Percentiles rank a stretch among this genome's conserved stretches.
Evolutionary conservation across 2,329 filamentous ascomycete species (phyloP).

Genomic region (Penicillium verrucosum): DNA sequence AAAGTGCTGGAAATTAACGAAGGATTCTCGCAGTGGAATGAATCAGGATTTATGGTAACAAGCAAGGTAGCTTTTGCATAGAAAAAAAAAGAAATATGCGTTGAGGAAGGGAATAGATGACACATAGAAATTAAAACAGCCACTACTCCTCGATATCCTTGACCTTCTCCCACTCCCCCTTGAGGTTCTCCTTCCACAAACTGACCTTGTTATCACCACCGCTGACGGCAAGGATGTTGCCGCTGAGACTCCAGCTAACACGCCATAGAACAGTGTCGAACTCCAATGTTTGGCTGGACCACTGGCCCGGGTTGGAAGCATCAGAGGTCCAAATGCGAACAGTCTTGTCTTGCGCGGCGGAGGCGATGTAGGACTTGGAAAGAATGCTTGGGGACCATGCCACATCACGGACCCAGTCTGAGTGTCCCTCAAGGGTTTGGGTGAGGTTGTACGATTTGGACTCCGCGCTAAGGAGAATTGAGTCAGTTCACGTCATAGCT

Average conservation of each 20-base stretch:
- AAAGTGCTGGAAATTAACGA: not conserved
- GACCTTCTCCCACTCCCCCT: conserved; percentile 94
- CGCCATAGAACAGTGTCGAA: conserved; percentile 92
- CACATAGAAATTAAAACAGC: conserved; percentile 10
- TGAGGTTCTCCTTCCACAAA: conserved; percentile 97
- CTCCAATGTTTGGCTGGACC: conserved; percentile 79
- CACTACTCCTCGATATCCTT: conserved; percentile 87
- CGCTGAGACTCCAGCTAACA: conserved; percentile 95
- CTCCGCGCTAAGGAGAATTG: conserved; percentile 42
- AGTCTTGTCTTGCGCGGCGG: conserved; percentile 92
- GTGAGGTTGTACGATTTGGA: conserved; percentile 52
- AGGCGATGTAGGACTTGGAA: conserved; percentile 94
- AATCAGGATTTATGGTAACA: not conserved
- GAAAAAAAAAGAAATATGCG: conserved; percentile 10
- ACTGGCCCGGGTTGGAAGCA: conserved; percentile 63
- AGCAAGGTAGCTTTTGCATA: not conserved
- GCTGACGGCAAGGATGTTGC: conserved; percentile 91
- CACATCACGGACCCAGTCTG: conserved; percentile 96
- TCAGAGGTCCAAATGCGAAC: conserved; percentile 94
- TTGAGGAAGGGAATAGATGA: conserved; percentile 17
- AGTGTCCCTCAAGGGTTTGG: conserved; percentile 69
- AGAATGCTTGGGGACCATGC: conserved; percentile 95
- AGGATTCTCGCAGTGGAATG: not conserved
- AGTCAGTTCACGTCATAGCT: conserved; percentile 1
- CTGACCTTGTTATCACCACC: conserved; percentile 95